Evolutionary conservation across 228 moss, liverwort and hornwort genomes (phyloP).

Genomic region (Sphagnum magellanicum): DNA sequence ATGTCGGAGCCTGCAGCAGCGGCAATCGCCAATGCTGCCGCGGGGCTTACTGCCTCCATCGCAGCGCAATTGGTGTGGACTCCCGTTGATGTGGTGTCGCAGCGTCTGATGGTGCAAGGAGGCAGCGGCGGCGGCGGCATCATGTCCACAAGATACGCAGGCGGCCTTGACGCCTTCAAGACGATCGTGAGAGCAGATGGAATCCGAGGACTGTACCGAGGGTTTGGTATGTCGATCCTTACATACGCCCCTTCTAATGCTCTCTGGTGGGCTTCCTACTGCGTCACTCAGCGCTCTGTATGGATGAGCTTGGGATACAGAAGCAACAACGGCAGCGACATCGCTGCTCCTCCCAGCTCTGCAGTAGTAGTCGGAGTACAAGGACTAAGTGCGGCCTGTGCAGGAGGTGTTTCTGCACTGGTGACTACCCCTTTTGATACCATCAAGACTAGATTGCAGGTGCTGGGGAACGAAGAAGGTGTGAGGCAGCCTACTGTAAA

Average conservation of each 20-base stretch:
- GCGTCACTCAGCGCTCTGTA: conserved; percentile 41
- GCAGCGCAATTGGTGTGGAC: conserved; percentile 61
- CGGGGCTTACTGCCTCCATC: conserved; percentile 45
- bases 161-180: conserved; percentile 47
- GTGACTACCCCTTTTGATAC: conserved; percentile 55
- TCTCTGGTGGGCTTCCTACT: conserved; percentile 63
- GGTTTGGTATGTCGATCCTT: conserved; percentile 37
- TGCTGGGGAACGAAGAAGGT: conserved; percentile 24
- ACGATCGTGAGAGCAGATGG: conserved; percentile 43
- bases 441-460: conserved; percentile 52
- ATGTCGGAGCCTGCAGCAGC: conserved; percentile 51
- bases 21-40: conserved; percentile 51
- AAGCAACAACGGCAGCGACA: conserved; percentile 7
- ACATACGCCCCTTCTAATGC: conserved; percentile 51
- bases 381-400: conserved; percentile 44
- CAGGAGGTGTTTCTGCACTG: conserved; percentile 47
- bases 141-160: conserved; percentile 33
- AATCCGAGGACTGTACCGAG: conserved; percentile 43
- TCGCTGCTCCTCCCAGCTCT: conserved; percentile 31
- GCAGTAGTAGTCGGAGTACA: conserved; percentile 43
- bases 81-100: conserved; percentile 44
- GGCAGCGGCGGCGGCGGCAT: conserved; percentile 33
- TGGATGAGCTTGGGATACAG: conserved; percentile 37
- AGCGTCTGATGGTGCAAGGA: conserved; percentile 58
- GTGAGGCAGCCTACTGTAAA: conserved; percentile 21